phyloP scores from a whole-genome alignment of 768 basidiomycete genomes.

The Suillus lakei region DNA sequence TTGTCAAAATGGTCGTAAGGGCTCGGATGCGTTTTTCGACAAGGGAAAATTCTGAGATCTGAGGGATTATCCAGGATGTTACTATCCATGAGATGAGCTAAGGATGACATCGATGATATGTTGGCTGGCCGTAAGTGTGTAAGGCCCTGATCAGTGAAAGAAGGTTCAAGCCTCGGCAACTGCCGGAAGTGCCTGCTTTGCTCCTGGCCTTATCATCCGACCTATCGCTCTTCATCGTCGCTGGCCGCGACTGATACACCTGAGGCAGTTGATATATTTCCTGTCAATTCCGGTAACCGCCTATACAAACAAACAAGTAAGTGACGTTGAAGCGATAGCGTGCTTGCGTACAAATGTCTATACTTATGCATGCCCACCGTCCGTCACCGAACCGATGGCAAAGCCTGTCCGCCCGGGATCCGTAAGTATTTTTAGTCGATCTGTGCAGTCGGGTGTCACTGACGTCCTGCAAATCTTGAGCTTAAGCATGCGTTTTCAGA shows the following conservation, averaged over 20 bases:
- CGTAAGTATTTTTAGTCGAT: neutral
- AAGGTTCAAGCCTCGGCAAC: neutral
- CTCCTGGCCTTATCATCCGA: neutral
- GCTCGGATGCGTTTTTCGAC: neutral
- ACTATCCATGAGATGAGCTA: neutral
- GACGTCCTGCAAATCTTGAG: neutral
- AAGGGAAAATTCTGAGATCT: neutral
- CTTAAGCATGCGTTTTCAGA: neutral
- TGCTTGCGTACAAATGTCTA: neutral
- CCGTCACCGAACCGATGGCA: neutral
- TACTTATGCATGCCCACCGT: neutral
- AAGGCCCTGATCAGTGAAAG: neutral
- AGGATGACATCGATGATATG: neutral
- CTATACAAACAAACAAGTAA: neutral
- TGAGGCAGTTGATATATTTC: neutral
- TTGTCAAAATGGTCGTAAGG: neutral
- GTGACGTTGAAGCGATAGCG: neutral
- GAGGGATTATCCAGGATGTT: neutral
- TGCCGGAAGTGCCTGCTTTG: neutral
- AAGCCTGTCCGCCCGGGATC: neutral
- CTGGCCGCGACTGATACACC: neutral
- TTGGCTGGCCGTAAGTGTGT: neutral
- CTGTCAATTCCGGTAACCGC: neutral
- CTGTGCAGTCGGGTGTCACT: neutral
- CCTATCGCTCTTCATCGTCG: neutral